Evolutionary conservation across 1,284 basidiomycete genomes (phyloP).

Genomic region (Wallemia ichthyophaga): DNA sequence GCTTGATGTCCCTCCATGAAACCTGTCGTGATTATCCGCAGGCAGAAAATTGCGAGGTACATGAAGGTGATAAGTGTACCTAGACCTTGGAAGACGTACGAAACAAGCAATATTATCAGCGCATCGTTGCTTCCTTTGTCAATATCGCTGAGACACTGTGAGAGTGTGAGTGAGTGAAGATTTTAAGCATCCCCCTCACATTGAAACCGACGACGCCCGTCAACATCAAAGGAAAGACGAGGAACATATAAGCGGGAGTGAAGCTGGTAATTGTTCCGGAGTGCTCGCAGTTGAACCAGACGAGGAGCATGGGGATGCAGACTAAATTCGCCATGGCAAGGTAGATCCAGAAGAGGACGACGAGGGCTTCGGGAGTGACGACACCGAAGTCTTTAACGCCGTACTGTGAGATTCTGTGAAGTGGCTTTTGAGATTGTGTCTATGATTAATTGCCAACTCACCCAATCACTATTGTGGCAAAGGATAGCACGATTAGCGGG

Average conservation of each 20-base stretch:
- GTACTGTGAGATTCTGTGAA: slow-evolving; percentile 5
- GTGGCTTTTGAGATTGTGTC: too few species aligned
- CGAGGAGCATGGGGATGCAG: slow-evolving; percentile 3
- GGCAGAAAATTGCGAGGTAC: slow-evolving; percentile 4
- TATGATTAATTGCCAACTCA: too few species aligned
- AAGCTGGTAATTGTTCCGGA: slow-evolving; percentile 4
- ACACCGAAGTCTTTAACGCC: slow-evolving; percentile 2
- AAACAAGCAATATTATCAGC: not conserved
- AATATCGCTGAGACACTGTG: not conserved
- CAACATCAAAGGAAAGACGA: slow-evolving; percentile 4
- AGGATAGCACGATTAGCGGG: slow-evolving; percentile 5
- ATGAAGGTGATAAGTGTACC: slow-evolving; percentile 5
- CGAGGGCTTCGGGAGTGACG: slow-evolving; percentile 1
- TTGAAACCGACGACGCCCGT: slow-evolving; percentile 3
- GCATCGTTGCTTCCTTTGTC: not conserved
- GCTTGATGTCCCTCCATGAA: slow-evolving; percentile 7
- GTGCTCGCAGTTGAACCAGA: slow-evolving; percentile 7
- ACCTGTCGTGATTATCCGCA: slow-evolving; percentile 4
- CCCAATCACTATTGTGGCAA: slow-evolving; percentile 2
- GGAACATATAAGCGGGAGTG: slow-evolving; percentile 7
- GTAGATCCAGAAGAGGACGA: slow-evolving; percentile 3
- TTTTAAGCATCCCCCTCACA: not conserved
- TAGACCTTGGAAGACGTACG: not conserved
- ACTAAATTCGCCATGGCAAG: not conserved
- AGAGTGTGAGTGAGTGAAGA: not conserved